Conservation (phyloP, 1,284 basidiomycete species). For the Trichosporon sp. region DNA sequence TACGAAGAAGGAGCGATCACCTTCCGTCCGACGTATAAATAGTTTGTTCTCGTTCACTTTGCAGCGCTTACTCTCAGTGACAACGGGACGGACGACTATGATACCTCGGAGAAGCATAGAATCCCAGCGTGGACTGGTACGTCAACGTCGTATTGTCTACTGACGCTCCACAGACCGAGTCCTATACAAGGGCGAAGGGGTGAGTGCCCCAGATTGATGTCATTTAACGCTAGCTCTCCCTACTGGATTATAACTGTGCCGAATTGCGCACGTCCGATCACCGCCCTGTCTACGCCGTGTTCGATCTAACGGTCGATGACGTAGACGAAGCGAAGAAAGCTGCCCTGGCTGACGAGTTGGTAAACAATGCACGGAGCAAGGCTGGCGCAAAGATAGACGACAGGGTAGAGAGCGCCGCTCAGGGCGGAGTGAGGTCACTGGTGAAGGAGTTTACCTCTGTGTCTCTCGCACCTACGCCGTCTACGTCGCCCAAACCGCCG, state of each 20-base stretch:
- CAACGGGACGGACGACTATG: slow-evolving; percentile 74
- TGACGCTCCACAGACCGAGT: slow-evolving; percentile 71
- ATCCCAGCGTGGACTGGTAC: slow-evolving; percentile 96
- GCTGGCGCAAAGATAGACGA: slow-evolving; percentile 25
- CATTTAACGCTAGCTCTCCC: slow-evolving; percentile 32
- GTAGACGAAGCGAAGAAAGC: slow-evolving; percentile 76
- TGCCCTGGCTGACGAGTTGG: slow-evolving; percentile 20
- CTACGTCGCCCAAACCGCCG: slow-evolving; percentile 20
- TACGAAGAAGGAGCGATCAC: slow-evolving; percentile 85
- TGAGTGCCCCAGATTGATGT: slow-evolving; percentile 66
- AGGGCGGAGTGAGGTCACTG: slow-evolving; percentile 35
- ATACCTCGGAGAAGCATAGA: slow-evolving; percentile 93
- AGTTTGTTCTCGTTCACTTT: slow-evolving; percentile 33
- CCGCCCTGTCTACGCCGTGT: slow-evolving; percentile 86
- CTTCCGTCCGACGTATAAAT: slow-evolving; percentile 65
- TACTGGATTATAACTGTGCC: slow-evolving; percentile 62
- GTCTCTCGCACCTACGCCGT: slow-evolving; percentile 21
- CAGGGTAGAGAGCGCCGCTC: slow-evolving; percentile 26
- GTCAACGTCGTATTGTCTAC: slow-evolving; percentile 28
- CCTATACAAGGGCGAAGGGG: slow-evolving; percentile 71
- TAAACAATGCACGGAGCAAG: slow-evolving; percentile 24
- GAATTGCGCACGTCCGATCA: slow-evolving; percentile 91
- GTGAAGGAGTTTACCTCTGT: slow-evolving; percentile 35
- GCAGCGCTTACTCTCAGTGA: slow-evolving; percentile 41
- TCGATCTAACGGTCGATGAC: slow-evolving; percentile 73